These are phyloP conservation scores for Gastrolobium villosum DNA, from an alignment of 306 rosid species.

Conservation along the genomic window DNA sequence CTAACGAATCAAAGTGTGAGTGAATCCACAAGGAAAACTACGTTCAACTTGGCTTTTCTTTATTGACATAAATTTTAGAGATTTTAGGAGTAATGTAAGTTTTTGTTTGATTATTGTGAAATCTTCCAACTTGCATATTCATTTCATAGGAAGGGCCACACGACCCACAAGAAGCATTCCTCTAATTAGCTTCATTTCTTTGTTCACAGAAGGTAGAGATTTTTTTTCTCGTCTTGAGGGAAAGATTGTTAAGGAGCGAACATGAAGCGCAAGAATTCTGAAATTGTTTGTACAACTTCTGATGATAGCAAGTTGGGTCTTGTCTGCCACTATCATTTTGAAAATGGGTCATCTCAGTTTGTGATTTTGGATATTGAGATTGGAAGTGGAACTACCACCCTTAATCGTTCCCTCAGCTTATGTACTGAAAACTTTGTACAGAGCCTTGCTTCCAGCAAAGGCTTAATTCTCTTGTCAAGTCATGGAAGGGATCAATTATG, in stretches of 20 bases:
- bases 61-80: too few species aligned
- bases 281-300: conserved; percentile 24
- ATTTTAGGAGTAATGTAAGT: too few species aligned
- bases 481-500: conserved; percentile 36
- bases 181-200: neutral
- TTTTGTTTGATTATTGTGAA: too few species aligned
- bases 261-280: conserved; percentile 31
- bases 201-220: conserved; percentile 28
- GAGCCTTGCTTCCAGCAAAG: conserved; percentile 52
- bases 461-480: conserved; percentile 47
- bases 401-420: conserved; percentile 44
- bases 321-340: conserved; percentile 54
- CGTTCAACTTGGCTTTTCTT: too few species aligned
- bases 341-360: conserved; percentile 58
- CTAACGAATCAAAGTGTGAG: too few species aligned
- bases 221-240: conserved; percentile 7
- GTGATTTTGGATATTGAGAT: conserved; percentile 27
- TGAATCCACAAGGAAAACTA: too few species aligned
- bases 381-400: neutral
- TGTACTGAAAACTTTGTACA: conserved; percentile 51
- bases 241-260: conserved; percentile 24
- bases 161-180: neutral
- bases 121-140: too few species aligned
- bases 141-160: too few species aligned
- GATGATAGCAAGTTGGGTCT: conserved; percentile 28